Evolutionary conservation across 495 filamentous ascomycete species (phyloP), one percentile per base, ranked within the genome.

Genomic region (Rostrohypoxylon terebratum): DNA sequence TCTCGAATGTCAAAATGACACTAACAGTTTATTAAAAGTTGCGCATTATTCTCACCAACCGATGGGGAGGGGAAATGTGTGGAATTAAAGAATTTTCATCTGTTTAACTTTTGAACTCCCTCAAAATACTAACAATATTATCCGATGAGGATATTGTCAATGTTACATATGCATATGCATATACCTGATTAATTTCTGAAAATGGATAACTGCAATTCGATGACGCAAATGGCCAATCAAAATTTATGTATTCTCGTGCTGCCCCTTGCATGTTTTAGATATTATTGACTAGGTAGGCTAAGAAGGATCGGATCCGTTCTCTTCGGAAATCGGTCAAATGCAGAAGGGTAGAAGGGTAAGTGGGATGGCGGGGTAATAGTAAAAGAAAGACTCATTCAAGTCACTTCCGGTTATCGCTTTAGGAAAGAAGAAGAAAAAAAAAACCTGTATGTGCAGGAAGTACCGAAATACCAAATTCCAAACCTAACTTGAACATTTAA

Each of bases 321-420:
- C 44, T 68, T 28, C 47, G 66, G 25, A 60, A 9, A 16, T 34
- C 33, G 50, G 33, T 33, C 25, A 25, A 14, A 68, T 23, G 48
- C 20, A 55, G 23, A 44, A 20, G 31, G 3, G 14, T 18, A 55
- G 23, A 44, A 20, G 31, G 3, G 14, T 18, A 50, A 42, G 63
- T 36, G 54, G 57, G 62, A 71, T 71, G 69, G 69, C 55, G 69
- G 69, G 69, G 69, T 66, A 28, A 28, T 50, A 21, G 25, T n/a
- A n/a, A 51, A 42, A 54, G 34, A 44, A 60, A 45, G 58, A 63
- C 16, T 57, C 28, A 25, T 44, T 65, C 57, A 48, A 63, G 11
- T 57, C 28, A 25, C 53, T 65, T 73, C 69, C 69, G 69, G 53
- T 62, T 65, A 68, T 73, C 70, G 70, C 70, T 31, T 45, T 44